Evolutionary conservation across 441 rosid genomes (phyloP).

Genomic region (Gossypium laxum): DNA sequence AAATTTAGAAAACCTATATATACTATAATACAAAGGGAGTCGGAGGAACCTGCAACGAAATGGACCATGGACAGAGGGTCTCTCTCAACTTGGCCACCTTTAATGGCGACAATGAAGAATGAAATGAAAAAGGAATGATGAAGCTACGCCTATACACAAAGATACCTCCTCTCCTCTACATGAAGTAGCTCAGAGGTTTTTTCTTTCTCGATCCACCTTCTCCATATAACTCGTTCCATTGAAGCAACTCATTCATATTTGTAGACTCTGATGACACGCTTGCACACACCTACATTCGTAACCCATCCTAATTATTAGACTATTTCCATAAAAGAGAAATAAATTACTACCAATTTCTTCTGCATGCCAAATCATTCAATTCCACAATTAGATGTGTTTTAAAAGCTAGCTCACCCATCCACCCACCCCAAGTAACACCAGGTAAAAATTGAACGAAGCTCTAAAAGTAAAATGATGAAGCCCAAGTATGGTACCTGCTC

Average conservation of each 20-base stretch:
- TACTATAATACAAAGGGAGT: conserved; percentile 26
- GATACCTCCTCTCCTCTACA: conserved; percentile 43
- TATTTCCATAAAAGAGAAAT: background rate
- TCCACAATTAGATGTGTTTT: background rate
- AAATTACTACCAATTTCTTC: background rate
- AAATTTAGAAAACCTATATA: conserved; percentile 19
- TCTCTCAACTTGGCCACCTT: conserved; percentile 19
- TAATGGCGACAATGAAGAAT: conserved; percentile 13
- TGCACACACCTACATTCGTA: conserved; percentile 66
- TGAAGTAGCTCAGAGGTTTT: conserved; percentile 83
- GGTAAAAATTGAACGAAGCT: background rate
- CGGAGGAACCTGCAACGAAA: conserved; percentile 20
- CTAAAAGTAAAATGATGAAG: background rate
- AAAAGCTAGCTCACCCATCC: background rate
- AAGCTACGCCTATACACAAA: conserved; percentile 24
- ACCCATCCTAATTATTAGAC: background rate
- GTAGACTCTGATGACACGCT: conserved; percentile 89
- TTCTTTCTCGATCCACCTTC: conserved; percentile 98
- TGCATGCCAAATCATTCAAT: background rate
- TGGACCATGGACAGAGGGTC: conserved; percentile 18
- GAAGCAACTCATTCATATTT: conserved; percentile 85
- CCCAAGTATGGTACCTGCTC: conserved; percentile 57
- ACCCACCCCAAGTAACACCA: background rate
- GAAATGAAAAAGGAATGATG: conserved; percentile 20
- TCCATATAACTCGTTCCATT: conserved; percentile 93